These are phyloP conservation scores for Asterophora lycoperdoides DNA, from an alignment of 768 basidiomycete species.

Conservation along the genomic window DNA sequence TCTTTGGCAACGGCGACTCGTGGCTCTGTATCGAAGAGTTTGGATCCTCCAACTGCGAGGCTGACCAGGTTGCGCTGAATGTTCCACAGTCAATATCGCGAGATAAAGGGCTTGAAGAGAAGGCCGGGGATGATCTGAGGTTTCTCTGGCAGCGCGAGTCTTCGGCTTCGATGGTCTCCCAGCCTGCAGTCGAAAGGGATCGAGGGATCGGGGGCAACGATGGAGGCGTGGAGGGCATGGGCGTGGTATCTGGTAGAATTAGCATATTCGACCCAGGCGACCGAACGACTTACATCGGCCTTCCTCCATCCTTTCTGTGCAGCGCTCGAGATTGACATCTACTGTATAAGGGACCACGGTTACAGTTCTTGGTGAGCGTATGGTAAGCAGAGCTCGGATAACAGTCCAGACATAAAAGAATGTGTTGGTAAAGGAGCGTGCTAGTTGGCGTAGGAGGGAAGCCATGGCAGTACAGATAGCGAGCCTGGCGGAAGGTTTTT, in stretches of 20 bases:
- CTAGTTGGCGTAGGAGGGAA: slow-evolving; percentile 12
- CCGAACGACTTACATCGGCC: background rate
- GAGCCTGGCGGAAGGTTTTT: background rate
- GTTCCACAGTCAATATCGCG: background rate
- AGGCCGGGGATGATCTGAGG: background rate
- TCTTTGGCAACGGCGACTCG: too few relatives aligned
- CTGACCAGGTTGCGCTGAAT: slow-evolving; percentile 7
- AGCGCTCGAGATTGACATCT: slow-evolving; percentile 14
- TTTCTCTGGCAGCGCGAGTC: background rate
- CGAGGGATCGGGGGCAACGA: background rate
- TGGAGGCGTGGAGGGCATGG: background rate
- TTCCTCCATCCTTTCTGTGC: background rate
- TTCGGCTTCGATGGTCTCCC: background rate
- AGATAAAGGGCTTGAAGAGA: background rate
- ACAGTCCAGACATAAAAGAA: slow-evolving; percentile 20
- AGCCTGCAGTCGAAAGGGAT: background rate
- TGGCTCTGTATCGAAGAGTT: too few relatives aligned
- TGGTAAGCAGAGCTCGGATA: slow-evolving; percentile 15
- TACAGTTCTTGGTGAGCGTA: slow-evolving; percentile 14
- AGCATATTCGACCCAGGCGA: too few relatives aligned
- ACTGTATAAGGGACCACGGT: slow-evolving; percentile 8
- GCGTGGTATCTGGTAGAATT: background rate
- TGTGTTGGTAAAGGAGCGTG: slow-evolving; percentile 15
- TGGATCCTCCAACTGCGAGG: background rate
- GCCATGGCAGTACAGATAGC: slow-evolving; percentile 11